Base-by-base conservation (phyloP, 2,329 filamentous ascomycete genomes). In the Fusarium siculi region DNA sequence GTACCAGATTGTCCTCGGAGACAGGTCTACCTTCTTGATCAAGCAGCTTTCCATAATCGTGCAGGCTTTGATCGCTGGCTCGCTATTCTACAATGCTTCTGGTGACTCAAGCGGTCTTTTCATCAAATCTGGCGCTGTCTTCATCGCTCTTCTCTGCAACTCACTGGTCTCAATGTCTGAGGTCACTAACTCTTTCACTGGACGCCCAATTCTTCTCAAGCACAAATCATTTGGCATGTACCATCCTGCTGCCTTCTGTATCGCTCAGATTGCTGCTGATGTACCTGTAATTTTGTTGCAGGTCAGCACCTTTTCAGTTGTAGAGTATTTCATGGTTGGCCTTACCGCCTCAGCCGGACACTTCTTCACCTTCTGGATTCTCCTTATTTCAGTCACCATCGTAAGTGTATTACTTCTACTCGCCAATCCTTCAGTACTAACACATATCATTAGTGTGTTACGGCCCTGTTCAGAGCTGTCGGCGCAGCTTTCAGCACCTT, bases 61-160 rank as follows among this genome's bases (percentile, higher is more conserved):
- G 0, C 89, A 92, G 74, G 90, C 91, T 0, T 80, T 93, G 9
- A 88, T 93, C 64, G 84, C 87, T 4, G 91, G 91, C 11, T 92
- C 90, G 0, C 84, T 93, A 7, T 93, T 93, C 80, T 93, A 93
- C 80, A 85, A 90, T 62, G 88, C 90, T 0, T 86, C 90, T 0
- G 66, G 82, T 30, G 89, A 87, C 55, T 88, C 89, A 0, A 84
- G 81, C 2, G 91, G 91, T 14, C 80, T 93, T 1, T 93, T 93
- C 78, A 77, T 88, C 74, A 92, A 92, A 74, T 85, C 87, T 0
- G 92, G 91, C 58, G 87, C 90, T 0, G 81, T 91, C 9, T 93
- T 93, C 83, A 87, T 93, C 56, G 84, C 90, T 2, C 82, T 93
- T 1, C 82, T 93, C 0, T 91, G 88, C 79, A 90, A 92, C 77